Percentiles rank a stretch among this genome's conserved stretches.
phyloP scores from a whole-genome alignment of 164 flowering plant species.

The Vitis rupestris region DNA sequence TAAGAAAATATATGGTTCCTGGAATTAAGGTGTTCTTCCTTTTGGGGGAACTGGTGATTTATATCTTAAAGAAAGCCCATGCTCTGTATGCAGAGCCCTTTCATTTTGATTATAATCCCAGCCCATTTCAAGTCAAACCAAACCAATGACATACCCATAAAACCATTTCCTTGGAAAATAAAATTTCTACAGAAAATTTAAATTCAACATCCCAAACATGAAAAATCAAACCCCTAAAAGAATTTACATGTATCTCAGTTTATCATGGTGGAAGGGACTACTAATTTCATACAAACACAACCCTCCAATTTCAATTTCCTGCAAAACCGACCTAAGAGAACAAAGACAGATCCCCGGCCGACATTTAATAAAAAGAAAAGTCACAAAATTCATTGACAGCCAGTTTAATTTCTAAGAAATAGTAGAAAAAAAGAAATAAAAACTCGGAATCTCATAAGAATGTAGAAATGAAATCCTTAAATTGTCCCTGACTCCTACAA shows the following conservation, averaged over 20 bases:
- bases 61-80: background rate
- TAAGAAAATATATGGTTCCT: background rate
- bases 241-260: background rate
- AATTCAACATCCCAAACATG: background rate
- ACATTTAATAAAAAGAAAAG: too few species aligned
- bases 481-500: too few species aligned
- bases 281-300: background rate
- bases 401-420: too few species aligned
- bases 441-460: background rate
- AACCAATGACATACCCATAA: background rate
- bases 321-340: constrained; percentile 2
- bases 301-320: background rate
- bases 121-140: background rate
- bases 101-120: background rate
- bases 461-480: background rate
- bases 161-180: background rate
- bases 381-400: too few species aligned
- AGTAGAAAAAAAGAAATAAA: background rate
- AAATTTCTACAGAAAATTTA: background rate
- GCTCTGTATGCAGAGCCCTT: background rate
- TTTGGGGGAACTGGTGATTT: background rate
- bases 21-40: background rate
- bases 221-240: background rate
- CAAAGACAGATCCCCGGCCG: background rate
- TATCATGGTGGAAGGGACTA: background rate